Evolutionary conservation across 2,329 filamentous ascomycete species (phyloP).

Genomic region (Teratosphaeria pseudoeucalypti): DNA sequence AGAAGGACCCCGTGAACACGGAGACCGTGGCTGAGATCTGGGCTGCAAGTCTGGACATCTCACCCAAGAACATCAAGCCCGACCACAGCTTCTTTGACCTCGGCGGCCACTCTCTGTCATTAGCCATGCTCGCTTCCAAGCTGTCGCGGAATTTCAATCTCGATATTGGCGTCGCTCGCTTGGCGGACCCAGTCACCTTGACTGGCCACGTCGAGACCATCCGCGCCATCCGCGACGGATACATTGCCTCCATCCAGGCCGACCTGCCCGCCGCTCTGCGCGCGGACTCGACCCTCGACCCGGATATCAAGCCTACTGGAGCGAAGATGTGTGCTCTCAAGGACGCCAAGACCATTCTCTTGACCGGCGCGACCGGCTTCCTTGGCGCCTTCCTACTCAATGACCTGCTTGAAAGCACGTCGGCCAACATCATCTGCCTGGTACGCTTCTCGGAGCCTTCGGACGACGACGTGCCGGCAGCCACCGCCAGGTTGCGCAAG

Average conservation of each 20-base stretch:
- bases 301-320: constrained; percentile 51
- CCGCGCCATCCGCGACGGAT: constrained; percentile 59
- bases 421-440: constrained; percentile 60
- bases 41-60: constrained; percentile 60
- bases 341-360: constrained; percentile 56
- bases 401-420: constrained; percentile 56
- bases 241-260: constrained; percentile 64
- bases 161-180: constrained; percentile 57
- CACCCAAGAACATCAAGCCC: constrained; percentile 49
- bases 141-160: constrained; percentile 62
- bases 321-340: constrained; percentile 48
- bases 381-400: constrained; percentile 64
- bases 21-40: constrained; percentile 61
- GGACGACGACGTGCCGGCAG: constrained; percentile 53
- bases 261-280: constrained; percentile 61
- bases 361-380: constrained; percentile 69
- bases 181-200: constrained; percentile 62
- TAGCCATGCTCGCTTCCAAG: constrained; percentile 66
- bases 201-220: constrained; percentile 63
- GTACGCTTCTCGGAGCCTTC: constrained; percentile 62
- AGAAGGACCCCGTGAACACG: constrained; percentile 54
- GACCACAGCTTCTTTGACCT: constrained; percentile 74
- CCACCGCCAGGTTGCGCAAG: constrained; percentile 61
- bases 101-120: constrained; percentile 65
- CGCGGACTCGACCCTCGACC: constrained; percentile 55